phyloP scores from a whole-genome alignment of 2,329 filamentous ascomycete species.

The Aquanectria penicillioides region DNA sequence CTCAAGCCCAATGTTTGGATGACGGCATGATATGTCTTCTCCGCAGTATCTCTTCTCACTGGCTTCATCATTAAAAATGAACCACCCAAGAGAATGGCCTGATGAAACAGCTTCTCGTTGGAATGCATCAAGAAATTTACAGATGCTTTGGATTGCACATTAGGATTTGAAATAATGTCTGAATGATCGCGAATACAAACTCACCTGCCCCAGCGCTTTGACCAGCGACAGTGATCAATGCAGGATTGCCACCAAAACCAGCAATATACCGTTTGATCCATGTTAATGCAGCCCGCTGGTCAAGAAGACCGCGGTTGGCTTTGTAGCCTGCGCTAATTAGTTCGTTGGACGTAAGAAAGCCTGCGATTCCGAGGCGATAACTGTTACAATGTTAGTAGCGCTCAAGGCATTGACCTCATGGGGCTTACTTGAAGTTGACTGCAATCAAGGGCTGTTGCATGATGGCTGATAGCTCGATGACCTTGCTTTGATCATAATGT shows the following conservation, averaged over 20 bases:
- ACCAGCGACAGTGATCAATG: neutral
- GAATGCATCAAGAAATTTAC: slow-evolving; percentile 1
- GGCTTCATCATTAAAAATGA: slow-evolving; percentile 10
- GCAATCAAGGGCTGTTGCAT: slow-evolving; percentile 1
- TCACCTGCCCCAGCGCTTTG: slow-evolving; percentile 16
- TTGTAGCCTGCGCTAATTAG: neutral
- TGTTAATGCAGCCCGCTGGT: slow-evolving; percentile 3
- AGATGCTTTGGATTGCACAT: neutral
- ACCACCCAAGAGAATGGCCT: neutral
- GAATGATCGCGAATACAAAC: too few relatives aligned
- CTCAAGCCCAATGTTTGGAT: neutral
- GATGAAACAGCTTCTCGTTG: neutral
- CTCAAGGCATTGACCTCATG: neutral
- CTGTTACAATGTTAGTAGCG: neutral
- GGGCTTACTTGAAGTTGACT: slow-evolving; percentile 11
- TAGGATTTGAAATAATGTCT: too few relatives aligned
- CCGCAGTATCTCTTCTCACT: neutral
- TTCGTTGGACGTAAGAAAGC: slow-evolving; percentile 11
- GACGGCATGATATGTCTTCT: neutral
- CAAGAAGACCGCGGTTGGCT: slow-evolving; percentile 6
- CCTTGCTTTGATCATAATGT: slow-evolving; percentile 12
- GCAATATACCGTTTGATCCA: slow-evolving; percentile 12
- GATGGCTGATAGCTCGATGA: slow-evolving; percentile 1
- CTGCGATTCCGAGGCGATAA: slow-evolving; percentile 11
- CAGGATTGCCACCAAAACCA: slow-evolving; percentile 6